Evolutionary conservation across 345 rosid genomes (phyloP), one percentile per base, ranked within the genome.

Genomic region (Clausena lansium): DNA sequence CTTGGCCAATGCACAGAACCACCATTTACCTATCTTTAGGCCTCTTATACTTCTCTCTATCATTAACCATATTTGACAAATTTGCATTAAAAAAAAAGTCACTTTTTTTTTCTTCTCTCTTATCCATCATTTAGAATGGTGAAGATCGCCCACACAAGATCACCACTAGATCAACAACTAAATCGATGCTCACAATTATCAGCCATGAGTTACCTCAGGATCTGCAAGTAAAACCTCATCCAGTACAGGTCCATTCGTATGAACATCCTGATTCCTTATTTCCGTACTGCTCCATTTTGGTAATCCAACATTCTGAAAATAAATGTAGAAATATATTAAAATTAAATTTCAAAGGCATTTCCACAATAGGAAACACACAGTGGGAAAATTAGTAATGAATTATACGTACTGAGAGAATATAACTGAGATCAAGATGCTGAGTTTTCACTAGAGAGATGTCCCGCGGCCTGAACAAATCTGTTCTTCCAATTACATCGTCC

Each of bases 371-470:
- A 77, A 63, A 72, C 17, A 77, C 47, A 73, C 4, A 62, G 9
- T 35, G 70, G 4, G n/a, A 57, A 65, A 68, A 73, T 24, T n/a
- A 73, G 35, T 69, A 22, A 58, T 27, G 30, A 70, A 76, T 74
- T 38, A 67, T 41, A 86, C 97, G 74, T 86, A 96, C 98, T 59
- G 90, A 87, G 80, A 91, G 82, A 73, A 96, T 81, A 81, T 90
- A 96, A 84, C 85, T 79, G 78, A 96, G 97, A 79, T 96, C 97
- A 83, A 94, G 94, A 84, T 94, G 99, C 92, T 94, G 98, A 55
- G 99, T 96, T 87, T 96, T 96, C 85, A 96, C 97, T 50, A 96
- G 87, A 22, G 98, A 96, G 82, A 96, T 89, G 83, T 94, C 99
- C 59, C 99, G 93, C 30, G 87, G 92, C 80, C 81, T 88, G 59